These are phyloP conservation scores for Macrophomina tecta DNA, from an alignment of 2,329 filamentous ascomycete genomes.

Conservation along the genomic window DNA sequence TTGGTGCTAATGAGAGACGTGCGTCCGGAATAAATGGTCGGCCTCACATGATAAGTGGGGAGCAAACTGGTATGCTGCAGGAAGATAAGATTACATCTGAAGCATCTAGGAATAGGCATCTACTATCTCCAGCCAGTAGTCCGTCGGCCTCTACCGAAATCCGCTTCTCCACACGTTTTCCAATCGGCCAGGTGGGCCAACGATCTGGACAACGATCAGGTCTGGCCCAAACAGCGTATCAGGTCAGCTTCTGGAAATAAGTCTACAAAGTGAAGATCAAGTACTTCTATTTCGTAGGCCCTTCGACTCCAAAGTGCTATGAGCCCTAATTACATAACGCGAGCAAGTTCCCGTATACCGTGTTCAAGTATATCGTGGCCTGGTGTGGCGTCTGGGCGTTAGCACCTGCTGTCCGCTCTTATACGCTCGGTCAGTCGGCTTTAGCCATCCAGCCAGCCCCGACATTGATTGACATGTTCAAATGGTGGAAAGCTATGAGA, in stretches of 20 bases:
- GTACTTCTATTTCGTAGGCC: neutral
- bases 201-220: neutral
- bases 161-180: neutral
- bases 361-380: neutral
- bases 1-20: neutral
- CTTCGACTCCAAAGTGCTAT: neutral
- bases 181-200: neutral
- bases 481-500: neutral
- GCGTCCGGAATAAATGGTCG: neutral
- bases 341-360: neutral
- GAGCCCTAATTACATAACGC: neutral
- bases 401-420: neutral
- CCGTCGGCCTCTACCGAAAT: neutral
- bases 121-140: too few species aligned
- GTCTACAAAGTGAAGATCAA: neutral
- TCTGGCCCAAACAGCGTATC: neutral
- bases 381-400: neutral
- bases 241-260: neutral
- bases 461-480: neutral
- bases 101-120: neutral
- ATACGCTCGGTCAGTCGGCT: neutral
- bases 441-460: neutral
- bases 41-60: neutral
- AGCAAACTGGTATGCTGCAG: neutral
- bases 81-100: conserved; percentile 1